These are phyloP conservation scores for Sinapis alba DNA, from an alignment of 441 rosid genomes.

Conservation along the genomic window DNA sequence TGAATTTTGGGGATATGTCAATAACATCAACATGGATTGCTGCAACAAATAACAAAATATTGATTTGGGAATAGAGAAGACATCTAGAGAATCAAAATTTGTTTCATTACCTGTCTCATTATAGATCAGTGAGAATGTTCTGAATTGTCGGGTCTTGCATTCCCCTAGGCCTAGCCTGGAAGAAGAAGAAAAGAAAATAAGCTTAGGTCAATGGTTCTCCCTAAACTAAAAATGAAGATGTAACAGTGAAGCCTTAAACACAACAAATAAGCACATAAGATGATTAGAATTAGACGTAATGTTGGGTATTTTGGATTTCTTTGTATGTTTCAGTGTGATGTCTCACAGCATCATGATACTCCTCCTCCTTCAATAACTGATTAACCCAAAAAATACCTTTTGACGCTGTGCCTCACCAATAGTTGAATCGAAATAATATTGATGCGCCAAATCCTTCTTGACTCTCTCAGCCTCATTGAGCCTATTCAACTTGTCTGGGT, in stretches of 20 bases:
- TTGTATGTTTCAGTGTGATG: slow-evolving; percentile 90
- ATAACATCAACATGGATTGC: background rate
- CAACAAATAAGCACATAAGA: background rate
- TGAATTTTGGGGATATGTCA: background rate
- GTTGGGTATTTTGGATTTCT: slow-evolving; percentile 79
- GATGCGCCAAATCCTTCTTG: slow-evolving; percentile 91
- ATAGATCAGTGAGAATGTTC: slow-evolving; percentile 94
- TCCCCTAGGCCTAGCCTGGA: slow-evolving; percentile 66
- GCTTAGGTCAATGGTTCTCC: background rate
- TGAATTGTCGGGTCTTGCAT: slow-evolving; percentile 96
- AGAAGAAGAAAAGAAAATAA: slow-evolving; percentile 1
- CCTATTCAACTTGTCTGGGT: slow-evolving; percentile 87
- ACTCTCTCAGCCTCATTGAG: slow-evolving; percentile 85
- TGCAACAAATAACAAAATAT: background rate
- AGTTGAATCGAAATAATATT: slow-evolving; percentile 78
- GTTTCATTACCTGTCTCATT: slow-evolving; percentile 75
- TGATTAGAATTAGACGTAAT: slow-evolving; percentile 41
- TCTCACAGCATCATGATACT: slow-evolving; percentile 82
- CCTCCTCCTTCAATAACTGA: slow-evolving; percentile 81
- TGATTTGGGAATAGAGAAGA: background rate
- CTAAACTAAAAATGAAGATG: background rate
- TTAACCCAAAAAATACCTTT: slow-evolving; percentile 66
- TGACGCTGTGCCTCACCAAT: slow-evolving; percentile 91
- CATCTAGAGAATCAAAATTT: background rate
- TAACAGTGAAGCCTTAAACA: background rate